Evolutionary conservation across 78 protist genomes (phyloP), one percentile per base, ranked within the genome.

Genomic region (Protostelium mycophagum): DNA sequence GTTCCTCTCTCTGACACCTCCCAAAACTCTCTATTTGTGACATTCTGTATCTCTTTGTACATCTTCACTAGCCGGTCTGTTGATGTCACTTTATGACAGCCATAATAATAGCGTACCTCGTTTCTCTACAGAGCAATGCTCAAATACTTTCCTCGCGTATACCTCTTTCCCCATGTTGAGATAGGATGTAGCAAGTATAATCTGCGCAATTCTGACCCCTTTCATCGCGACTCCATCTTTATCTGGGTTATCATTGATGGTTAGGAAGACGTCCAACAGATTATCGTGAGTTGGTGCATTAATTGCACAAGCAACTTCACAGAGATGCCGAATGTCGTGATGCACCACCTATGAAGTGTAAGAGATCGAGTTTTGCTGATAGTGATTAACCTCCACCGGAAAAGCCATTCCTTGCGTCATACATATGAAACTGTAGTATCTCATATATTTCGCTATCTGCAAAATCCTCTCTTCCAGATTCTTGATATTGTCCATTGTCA

Each of bases 351-450:
- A n/a, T n/a, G n/a, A n/a, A n/a, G n/a, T n/a, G n/a, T n/a, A n/a
- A n/a, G n/a, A n/a, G n/a, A n/a, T n/a, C n/a, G n/a, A n/a, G n/a
- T n/a, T n/a, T n/a, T n/a, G n/a, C n/a, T n/a, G n/a, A n/a, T n/a
- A n/a, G n/a, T n/a, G n/a, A n/a, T n/a, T n/a, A n/a, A n/a, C 37
- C 88, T 86, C 88, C 35, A 86, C 88, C 37, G 35, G 1, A 39
- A 28, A 86, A n/a, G 35, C 9, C 37, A 86, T 35, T 9, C 31
- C 37, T 23, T 1, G 31, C 35, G 31, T 1, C 84, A 35, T 29
- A 1, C 37, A 1, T 28, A 28, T 25, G 39, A 29, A n/a, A 16
- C 63, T 36, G 88, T 86, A 86, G 63, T 86, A 86, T n/a, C 88
- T 1, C 63, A 25, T n/a, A n/a, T 35, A 86, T 39, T 86, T 86